These are phyloP conservation scores for Zygosaccharomyces pseudobailii DNA, from an alignment of 1,139 yeast genomes.

Conservation along the genomic window DNA sequence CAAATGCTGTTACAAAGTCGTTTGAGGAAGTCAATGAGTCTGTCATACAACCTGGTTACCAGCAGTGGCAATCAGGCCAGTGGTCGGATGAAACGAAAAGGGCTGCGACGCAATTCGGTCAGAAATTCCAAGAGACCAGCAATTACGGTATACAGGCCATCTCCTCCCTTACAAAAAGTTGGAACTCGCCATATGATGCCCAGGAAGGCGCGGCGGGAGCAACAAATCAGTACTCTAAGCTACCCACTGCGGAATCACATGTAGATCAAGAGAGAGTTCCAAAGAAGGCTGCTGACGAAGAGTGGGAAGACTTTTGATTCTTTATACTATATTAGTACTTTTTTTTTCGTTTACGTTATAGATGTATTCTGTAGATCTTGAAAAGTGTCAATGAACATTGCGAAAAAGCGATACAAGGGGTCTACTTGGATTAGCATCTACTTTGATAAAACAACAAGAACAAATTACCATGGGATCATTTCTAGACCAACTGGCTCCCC, in stretches of 20 bases:
- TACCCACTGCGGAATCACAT: conserved; percentile 48
- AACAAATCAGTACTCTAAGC: conserved; percentile 39
- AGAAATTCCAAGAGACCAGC: conserved; percentile 86
- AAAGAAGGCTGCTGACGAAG: conserved; percentile 24
- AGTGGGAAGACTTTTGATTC: conserved; percentile 32
- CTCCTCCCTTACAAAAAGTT: conserved; percentile 53
- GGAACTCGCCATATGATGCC: conserved; percentile 29
- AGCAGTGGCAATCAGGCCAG: conserved; percentile 77
- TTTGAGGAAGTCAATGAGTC: conserved; percentile 81
- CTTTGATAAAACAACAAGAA: not conserved
- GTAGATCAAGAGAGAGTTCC: conserved; percentile 26
- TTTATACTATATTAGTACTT: not conserved
- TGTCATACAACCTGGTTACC: conserved; percentile 84
- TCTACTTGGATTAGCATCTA: too few species aligned
- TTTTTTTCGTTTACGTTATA: not conserved
- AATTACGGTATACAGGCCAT: conserved; percentile 63
- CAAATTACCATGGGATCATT: conserved; percentile 12
- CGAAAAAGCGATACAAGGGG: not conserved
- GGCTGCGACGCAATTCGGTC: conserved; percentile 95
- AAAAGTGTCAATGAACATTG: not conserved
- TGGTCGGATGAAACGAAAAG: conserved; percentile 73
- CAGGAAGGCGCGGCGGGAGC: conserved; percentile 13
- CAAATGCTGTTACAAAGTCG: conserved; percentile 76
- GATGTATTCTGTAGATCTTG: not conserved
- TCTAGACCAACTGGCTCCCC: conserved; percentile 19